A percentile compares a stretch with the other conserved stretches of the same genome.
Conservation (phyloP, 2,329 filamentous ascomycete species). For the Stenocarpella maydis region DNA sequence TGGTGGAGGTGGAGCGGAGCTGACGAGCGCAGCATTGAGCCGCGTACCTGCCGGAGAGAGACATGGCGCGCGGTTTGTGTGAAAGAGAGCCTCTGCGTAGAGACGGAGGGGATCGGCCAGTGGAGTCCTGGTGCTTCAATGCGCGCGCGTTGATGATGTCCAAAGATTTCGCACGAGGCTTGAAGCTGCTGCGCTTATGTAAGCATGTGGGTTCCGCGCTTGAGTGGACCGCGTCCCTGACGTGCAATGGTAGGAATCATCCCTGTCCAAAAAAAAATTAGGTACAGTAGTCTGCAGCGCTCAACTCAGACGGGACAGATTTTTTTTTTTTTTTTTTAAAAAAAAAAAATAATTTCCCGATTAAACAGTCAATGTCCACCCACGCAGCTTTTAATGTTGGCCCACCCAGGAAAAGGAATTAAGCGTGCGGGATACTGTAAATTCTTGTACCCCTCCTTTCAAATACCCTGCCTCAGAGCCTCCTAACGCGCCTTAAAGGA, state of each 20-base stretch:
- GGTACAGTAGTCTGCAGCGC: neutral
- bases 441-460: too few relatives aligned
- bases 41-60: conserved; percentile 69
- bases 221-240: conserved; percentile 2
- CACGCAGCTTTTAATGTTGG: too few relatives aligned
- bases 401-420: too few relatives aligned
- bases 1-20: conserved; percentile 58
- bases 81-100: conserved; percentile 18
- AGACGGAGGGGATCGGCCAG: conserved; percentile 2
- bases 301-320: conserved; percentile 13
- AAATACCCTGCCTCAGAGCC: too few relatives aligned
- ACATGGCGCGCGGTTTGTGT: conserved; percentile 53
- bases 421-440: too few relatives aligned
- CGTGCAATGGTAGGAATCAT: conserved; percentile 26
- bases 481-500: too few relatives aligned
- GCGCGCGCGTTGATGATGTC: conserved; percentile 31
- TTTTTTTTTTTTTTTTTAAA: too few relatives aligned
- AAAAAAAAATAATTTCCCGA: too few relatives aligned
- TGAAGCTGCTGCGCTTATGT: conserved; percentile 27
- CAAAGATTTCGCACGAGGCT: conserved; percentile 36
- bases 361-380: too few relatives aligned
- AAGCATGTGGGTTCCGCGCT: conserved; percentile 30
- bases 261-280: conserved; percentile 32
- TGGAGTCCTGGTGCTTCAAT: conserved; percentile 19
- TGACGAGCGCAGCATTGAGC: conserved; percentile 71